Percentiles rank a stretch among this genome's conserved stretches.
phyloP scores from a whole-genome alignment of 257 asterid species.

The Plantago elongata region DNA sequence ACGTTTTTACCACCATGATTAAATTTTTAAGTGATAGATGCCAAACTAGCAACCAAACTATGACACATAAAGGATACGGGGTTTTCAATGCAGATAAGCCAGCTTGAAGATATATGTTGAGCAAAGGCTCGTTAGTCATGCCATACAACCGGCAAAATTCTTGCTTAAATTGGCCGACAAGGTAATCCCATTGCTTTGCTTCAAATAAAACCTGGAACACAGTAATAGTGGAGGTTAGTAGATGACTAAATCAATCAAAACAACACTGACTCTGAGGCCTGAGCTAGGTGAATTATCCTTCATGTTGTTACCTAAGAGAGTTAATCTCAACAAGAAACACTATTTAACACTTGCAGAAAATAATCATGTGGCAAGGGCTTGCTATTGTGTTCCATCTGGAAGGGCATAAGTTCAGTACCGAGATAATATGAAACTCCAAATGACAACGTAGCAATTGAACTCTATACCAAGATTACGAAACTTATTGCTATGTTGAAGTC shows the following conservation, averaged over 20 bases:
- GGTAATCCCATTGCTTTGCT: conserved; percentile 84
- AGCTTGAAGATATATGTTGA: conserved; percentile 92
- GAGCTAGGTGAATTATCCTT: not conserved
- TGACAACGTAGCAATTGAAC: no score
- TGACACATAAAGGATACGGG: conserved; percentile 70
- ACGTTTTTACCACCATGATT: no score
- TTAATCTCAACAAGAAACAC: not conserved
- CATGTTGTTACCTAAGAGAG: not conserved
- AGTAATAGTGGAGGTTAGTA: conserved; percentile 9
- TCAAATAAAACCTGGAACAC: conserved; percentile 75
- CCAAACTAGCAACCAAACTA: conserved; percentile 7
- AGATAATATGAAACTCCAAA: no score
- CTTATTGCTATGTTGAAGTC: no score
- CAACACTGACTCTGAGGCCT: not conserved
- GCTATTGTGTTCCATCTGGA: no score
- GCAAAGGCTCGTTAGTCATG: conserved; percentile 91
- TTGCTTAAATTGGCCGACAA: conserved; percentile 88
- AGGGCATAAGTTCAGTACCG: no score
- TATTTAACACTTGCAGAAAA: no score
- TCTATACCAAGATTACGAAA: no score
- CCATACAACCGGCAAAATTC: conserved; percentile 96
- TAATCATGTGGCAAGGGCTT: no score
- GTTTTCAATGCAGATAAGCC: conserved; percentile 96
- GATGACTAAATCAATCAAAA: conserved; percentile 3
- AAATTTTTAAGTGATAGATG: no score